Conservation (phyloP, 768 basidiomycete genomes). For the Mycena latifolia region DNA sequence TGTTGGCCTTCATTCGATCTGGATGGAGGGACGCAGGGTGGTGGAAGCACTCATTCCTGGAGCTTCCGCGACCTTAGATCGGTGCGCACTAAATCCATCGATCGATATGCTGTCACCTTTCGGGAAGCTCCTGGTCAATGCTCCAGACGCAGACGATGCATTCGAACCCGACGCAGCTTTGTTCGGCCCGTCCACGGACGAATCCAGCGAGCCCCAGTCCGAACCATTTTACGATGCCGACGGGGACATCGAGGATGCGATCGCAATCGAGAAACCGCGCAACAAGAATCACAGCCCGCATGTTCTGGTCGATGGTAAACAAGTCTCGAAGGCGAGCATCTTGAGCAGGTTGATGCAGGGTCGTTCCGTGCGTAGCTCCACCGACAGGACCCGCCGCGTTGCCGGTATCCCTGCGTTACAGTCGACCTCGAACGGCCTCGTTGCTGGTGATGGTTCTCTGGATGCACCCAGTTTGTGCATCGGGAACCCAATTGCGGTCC, state of each 20-base stretch:
- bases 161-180: too few relatives aligned
- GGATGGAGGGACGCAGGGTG: too few relatives aligned
- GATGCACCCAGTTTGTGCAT: not conserved
- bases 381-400: not conserved
- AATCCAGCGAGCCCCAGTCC: not conserved
- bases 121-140: too few relatives aligned
- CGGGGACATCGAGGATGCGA: constrained; percentile 4
- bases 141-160: too few relatives aligned
- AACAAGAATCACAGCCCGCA: not conserved
- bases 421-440: not conserved
- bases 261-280: not conserved
- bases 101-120: too few relatives aligned
- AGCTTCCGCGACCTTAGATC: too few relatives aligned
- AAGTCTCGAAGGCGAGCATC: not conserved
- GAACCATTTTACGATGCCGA: not conserved
- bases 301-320: not conserved
- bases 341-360: constrained; percentile 2
- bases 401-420: not conserved
- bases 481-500: not conserved
- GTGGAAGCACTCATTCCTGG: too few relatives aligned
- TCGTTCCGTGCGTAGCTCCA: not conserved
- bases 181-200: not conserved
- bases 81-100: too few relatives aligned
- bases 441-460: not conserved
- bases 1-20: not conserved